Evolutionary conservation across 331 rosid species (phyloP).

Genomic region (Rosa hybrid): DNA sequence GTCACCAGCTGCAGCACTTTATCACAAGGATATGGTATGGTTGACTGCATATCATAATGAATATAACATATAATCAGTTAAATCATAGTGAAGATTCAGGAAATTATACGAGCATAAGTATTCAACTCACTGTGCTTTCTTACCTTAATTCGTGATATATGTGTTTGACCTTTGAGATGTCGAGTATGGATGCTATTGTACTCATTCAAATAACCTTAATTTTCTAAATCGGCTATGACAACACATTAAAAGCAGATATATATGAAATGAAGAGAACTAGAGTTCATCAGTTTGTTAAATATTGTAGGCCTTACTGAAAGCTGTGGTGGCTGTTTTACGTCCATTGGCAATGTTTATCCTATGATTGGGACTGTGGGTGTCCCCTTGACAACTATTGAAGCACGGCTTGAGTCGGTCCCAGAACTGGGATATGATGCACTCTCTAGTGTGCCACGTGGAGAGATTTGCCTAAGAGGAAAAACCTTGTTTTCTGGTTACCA

Average conservation of each 20-base stretch:
- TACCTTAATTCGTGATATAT: background rate
- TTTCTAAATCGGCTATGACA: background rate
- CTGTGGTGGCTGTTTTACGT: constrained; percentile 80
- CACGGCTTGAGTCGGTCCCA: constrained; percentile 88
- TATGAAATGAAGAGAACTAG: background rate
- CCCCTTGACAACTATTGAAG: constrained; percentile 79
- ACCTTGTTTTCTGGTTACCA: constrained; percentile 81
- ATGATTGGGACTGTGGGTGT: constrained; percentile 87
- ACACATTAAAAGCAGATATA: background rate
- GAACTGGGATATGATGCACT: constrained; percentile 90
- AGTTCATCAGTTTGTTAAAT: background rate
- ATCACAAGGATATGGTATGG: constrained; percentile 88
- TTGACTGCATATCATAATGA: background rate
- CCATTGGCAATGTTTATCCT: constrained; percentile 63
- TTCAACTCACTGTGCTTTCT: background rate
- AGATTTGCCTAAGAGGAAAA: constrained; percentile 75
- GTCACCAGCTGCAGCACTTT: constrained; percentile 72
- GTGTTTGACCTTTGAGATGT: background rate
- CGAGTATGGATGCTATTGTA: background rate
- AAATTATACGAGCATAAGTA: background rate
- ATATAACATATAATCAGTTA: background rate
- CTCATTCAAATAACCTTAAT: background rate
- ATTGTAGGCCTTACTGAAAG: constrained; percentile 84
- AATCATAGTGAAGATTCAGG: background rate
- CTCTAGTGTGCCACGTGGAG: constrained; percentile 70